Base-by-base conservation (phyloP, 2,329 filamentous ascomycete genomes). In the Aspergillus sp. region DNA sequence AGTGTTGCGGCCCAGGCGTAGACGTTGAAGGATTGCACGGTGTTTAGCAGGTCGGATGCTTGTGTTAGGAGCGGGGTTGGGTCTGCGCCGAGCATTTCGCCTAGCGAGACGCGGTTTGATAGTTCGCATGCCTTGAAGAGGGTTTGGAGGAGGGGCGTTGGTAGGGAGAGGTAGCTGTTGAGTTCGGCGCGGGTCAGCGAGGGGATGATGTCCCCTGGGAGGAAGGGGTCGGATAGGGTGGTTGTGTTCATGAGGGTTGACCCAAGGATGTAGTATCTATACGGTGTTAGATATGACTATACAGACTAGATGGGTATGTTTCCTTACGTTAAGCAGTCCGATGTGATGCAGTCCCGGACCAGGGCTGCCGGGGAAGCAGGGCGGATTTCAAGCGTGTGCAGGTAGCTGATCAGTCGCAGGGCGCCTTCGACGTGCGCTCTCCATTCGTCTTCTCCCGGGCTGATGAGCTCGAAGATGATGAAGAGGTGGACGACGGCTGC, bases 61-160 rank as follows among this genome's bases (percentile, higher is more conserved):
- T 39, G 15, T 2, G 7, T 17, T 4, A 46, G 19, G 7, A 20
- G 6, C 4, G 7, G 2, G 8, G 17, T 45, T 12, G 22, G 9
- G 4, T 37, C 40, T 45, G 40, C 19, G 33, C 19, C 11, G 15
- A 20, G n/a, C 30, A 37, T 34, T 15, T 17, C 27, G 3, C 27
- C 19, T 12, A 30, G 15, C 2, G 50, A 52, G 19, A 46, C 41
- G 30, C n/a, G 27, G 19, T 54, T 47, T 8, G 51, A 53, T 5
- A 57, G 49, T 13, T 53, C 49, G 22, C 55, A 53, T 19, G 55
- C 55, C 11, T 42, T 45, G 55, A 57, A 57, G 11, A 57, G 33
- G 34, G 42, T 42, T 13, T 53, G 49, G 3, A 57, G 49, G 8
- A 57, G 49, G 0, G 49, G 19, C 0, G 55, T 57, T 4, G 55